Base-by-base conservation (phyloP, 306 rosid species). In the Cucurbita argyrosperma region DNA sequence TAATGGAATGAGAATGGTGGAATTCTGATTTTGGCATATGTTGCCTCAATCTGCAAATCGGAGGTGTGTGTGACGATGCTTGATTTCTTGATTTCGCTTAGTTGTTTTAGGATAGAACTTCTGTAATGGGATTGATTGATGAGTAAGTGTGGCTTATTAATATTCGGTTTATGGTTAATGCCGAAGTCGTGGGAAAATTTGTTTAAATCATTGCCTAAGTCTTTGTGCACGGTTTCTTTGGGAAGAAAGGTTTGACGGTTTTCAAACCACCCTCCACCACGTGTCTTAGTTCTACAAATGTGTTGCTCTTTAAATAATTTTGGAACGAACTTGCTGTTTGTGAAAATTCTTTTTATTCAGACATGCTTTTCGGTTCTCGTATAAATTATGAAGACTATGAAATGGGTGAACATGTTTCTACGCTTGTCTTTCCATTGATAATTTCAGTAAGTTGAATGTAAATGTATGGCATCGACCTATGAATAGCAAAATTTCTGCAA, bases 71-170 rank as follows among this genome's bases (percentile, higher is more conserved):
- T 74, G 39, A 18, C 15, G 68, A 74, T 74, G 68, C 55, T 70
- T 47, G 43, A 51, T 70, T 70, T 70, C 60, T 51, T 50, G 74
- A 50, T 51, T 72, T 75, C 30, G 55, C n/a, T 61, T 59, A 60
- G 72, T 49, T 60, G 69, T 56, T 75, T 75, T 21, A 11, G 12
- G 18, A 50, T 7, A 23, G 79, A 51, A 49, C 30, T 59, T 60
- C 45, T 10, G 40, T 52, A 75, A 46, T 46, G 71, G 35, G 71
- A 57, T 74, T 74, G 42, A 58, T 74, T 26, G 56, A 59, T 46
- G 66, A 56, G 56, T 47, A 7, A 43, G 68, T 23, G 42, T 13
- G 56, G 66, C 23, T 58, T 21, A 59, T 42, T 39, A 38, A 42
- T 72, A 21, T 54, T 50, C 54, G 52, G 49, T 72, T 72, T 53